A percentile compares a stretch with the other conserved stretches of the same genome.
Conservation (phyloP, 2,329 filamentous ascomycete genomes). For the Chrysoporthe puriensis region DNA sequence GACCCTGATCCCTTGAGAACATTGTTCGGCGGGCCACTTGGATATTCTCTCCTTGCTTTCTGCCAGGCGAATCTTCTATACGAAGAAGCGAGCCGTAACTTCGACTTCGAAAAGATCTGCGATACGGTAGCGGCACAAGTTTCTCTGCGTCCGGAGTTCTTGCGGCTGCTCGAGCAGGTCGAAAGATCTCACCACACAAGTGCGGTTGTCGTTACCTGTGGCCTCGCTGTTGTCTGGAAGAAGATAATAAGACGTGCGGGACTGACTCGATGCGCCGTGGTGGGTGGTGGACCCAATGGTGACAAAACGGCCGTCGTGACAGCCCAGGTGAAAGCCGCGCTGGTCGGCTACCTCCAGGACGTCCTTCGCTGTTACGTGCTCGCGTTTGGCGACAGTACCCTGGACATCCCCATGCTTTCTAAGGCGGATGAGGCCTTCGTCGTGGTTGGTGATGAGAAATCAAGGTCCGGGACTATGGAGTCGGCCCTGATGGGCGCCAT, state of each 20-base stretch:
- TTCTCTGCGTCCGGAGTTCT: not conserved
- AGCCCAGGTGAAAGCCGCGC: not conserved
- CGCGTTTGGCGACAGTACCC: constrained; percentile 63
- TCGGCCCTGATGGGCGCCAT: not conserved
- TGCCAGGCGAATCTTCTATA: not conserved
- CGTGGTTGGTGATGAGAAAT: constrained; percentile 52
- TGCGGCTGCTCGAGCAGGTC: not conserved
- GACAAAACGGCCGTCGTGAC: not conserved
- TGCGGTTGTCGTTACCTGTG: not conserved
- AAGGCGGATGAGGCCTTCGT: constrained; percentile 58
- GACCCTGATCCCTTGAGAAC: not conserved
- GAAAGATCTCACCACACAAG: not conserved
- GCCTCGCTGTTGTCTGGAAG: not conserved
- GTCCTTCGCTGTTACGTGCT: not conserved
- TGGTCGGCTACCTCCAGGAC: not conserved
- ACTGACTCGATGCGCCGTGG: not conserved
- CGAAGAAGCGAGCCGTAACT: not conserved
- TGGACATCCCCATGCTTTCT: constrained; percentile 62
- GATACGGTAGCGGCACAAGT: not conserved
- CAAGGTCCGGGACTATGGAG: constrained; percentile 58
- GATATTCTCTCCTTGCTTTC: not conserved
- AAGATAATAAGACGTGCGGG: not conserved
- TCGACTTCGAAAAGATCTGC: not conserved
- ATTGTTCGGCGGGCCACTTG: not conserved
- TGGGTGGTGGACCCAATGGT: not conserved